Percentiles rank a stretch among this genome's conserved stretches.
Evolutionary conservation across 2,329 filamentous ascomycete species (phyloP).

Genomic region (Didymella pomorum): DNA sequence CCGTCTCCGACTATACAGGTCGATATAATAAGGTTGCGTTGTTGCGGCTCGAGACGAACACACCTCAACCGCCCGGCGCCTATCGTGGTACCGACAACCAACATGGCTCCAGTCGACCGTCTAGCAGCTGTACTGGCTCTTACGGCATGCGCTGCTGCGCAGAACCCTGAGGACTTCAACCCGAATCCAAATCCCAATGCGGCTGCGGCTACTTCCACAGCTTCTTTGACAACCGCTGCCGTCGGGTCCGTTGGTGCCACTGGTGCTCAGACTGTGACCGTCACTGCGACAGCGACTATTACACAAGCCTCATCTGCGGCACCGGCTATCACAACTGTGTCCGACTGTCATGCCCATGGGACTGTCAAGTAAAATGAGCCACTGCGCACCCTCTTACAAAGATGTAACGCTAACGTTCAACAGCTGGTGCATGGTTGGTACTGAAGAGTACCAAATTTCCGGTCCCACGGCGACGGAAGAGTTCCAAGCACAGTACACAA

Average conservation of each 20-base stretch:
- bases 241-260: slow-evolving; percentile 2
- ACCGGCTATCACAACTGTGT: slow-evolving; percentile 56
- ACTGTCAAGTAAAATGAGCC: slow-evolving; percentile 51
- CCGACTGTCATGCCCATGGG: slow-evolving; percentile 62
- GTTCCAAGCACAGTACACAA: slow-evolving; percentile 68
- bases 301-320: slow-evolving; percentile 22
- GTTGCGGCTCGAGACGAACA: slow-evolving; percentile 10
- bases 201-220: slow-evolving; percentile 3
- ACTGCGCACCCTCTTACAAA: background rate
- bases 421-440: slow-evolving; percentile 57
- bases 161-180: slow-evolving; percentile 11
- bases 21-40: slow-evolving; percentile 32
- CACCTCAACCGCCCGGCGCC: slow-evolving; percentile 8
- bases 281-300: slow-evolving; percentile 18
- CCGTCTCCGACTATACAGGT: slow-evolving; percentile 1
- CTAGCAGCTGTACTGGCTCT: slow-evolving; percentile 6
- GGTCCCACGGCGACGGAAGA: slow-evolving; percentile 64
- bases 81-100: slow-evolving; percentile 5
- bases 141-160: slow-evolving; percentile 22
- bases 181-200: background rate
- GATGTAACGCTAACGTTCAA: slow-evolving; percentile 20
- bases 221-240: slow-evolving; percentile 9
- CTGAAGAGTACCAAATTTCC: slow-evolving; percentile 55
- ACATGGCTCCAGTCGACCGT: slow-evolving; percentile 25
- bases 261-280: slow-evolving; percentile 23